Evolutionary conservation across 2,329 filamentous ascomycete genomes (phyloP).

Genomic region (Penicillium expansum): DNA sequence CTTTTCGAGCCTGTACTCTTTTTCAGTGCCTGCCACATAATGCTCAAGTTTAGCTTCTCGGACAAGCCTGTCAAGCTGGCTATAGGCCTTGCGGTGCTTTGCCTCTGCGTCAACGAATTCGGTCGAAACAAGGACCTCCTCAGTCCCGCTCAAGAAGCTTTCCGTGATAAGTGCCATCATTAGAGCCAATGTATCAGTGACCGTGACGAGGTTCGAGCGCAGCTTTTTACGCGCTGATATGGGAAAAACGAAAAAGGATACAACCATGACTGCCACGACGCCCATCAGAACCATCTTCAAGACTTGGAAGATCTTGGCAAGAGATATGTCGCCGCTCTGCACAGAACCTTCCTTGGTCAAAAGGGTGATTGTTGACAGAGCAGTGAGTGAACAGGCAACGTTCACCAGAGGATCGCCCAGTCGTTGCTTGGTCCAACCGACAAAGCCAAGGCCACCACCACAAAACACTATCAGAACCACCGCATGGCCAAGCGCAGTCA

Average conservation of each 20-base stretch:
- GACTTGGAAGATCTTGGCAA: constrained; percentile 76
- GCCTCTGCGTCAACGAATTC: constrained; percentile 62
- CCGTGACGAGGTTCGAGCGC: constrained; percentile 68
- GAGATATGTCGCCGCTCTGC: constrained; percentile 75
- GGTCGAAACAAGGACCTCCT: constrained; percentile 69
- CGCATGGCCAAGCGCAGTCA: constrained; percentile 70
- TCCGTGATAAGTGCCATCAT: constrained; percentile 79
- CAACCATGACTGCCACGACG: constrained; percentile 66
- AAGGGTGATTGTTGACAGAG: constrained; percentile 83
- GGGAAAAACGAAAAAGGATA: constrained; percentile 76
- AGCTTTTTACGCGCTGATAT: constrained; percentile 72
- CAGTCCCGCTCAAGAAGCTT: constrained; percentile 78
- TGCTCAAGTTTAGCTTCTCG: constrained; percentile 88
- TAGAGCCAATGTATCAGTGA: constrained; percentile 72
- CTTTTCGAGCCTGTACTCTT: constrained; percentile 74
- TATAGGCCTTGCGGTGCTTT: constrained; percentile 65
- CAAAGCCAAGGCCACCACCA: constrained; percentile 79
- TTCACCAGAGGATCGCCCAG: constrained; percentile 77
- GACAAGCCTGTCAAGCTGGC: constrained; percentile 70
- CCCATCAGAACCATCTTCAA: constrained; percentile 82
- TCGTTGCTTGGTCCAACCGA: constrained; percentile 83
- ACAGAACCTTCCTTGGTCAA: constrained; percentile 89
- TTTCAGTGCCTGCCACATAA: constrained; percentile 75
- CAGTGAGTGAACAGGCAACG: constrained; percentile 79
- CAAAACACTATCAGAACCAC: constrained; percentile 80